These are phyloP conservation scores for Trichoderma sp. DNA, from an alignment of 2,329 filamentous ascomycete species.

Conservation along the genomic window DNA sequence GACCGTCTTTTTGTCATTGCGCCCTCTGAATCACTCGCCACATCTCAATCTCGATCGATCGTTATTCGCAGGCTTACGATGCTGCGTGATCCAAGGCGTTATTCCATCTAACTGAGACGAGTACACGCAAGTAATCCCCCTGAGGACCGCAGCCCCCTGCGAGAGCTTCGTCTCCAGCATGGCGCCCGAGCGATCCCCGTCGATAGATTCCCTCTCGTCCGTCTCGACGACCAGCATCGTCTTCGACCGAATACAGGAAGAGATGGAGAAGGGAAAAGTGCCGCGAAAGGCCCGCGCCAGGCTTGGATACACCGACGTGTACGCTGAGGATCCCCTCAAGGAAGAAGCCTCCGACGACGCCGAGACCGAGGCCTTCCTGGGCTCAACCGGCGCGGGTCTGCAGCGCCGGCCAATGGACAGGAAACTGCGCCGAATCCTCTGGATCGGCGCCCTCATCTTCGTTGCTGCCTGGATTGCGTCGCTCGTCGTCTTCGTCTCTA, in stretches of 20 bases:
- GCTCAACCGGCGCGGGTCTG: conserved; percentile 30
- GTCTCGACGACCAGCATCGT: conserved; percentile 82
- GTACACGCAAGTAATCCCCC: neutral
- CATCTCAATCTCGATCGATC: neutral
- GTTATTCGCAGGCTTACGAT: neutral
- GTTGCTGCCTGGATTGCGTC: conserved; percentile 67
- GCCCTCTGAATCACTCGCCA: too few species aligned
- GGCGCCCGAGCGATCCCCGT: conserved; percentile 30
- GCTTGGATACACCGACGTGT: conserved; percentile 35
- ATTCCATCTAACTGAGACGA: neutral
- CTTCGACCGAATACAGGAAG: conserved; percentile 70
- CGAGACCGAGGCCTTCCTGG: conserved; percentile 54
- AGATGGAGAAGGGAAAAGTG: conserved; percentile 35
- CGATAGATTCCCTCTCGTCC: conserved; percentile 64
- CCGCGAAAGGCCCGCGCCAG: conserved; percentile 22
- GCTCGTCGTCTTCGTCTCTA: conserved; percentile 62
- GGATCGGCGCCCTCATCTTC: conserved; percentile 60
- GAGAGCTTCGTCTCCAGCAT: conserved; percentile 2
- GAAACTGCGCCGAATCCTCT: conserved; percentile 59
- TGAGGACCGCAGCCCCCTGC: conserved; percentile 1
- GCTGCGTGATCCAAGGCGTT: neutral
- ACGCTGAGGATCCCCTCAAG: conserved; percentile 36
- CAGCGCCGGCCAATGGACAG: conserved; percentile 60
- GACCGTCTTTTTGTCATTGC: neutral
- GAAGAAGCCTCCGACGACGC: conserved; percentile 32